Evolutionary conservation across 768 basidiomycete genomes (phyloP).

Genomic region (Boletus rex-veris): DNA sequence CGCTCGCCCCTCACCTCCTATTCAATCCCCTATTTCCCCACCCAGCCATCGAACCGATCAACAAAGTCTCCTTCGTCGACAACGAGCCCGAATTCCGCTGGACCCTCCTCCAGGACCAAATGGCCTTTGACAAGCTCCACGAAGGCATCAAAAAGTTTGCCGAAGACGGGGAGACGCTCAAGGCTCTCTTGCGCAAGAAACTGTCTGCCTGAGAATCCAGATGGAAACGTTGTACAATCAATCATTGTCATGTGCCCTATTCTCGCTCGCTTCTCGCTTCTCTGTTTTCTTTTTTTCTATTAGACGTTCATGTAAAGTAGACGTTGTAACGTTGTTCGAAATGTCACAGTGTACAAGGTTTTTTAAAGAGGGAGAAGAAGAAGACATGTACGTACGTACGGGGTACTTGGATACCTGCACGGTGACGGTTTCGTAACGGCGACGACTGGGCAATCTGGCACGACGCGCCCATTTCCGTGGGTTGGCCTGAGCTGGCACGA

Average conservation of each 20-base stretch:
- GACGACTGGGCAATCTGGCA: no score
- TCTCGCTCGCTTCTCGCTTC: no score
- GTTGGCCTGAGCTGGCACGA: no score
- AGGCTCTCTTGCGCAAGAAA: constrained; percentile 72
- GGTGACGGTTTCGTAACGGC: no score
- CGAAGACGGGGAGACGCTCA: constrained; percentile 89
- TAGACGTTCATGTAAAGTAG: not conserved
- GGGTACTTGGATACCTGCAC: no score
- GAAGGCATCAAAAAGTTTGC: constrained; percentile 99
- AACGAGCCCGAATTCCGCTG: constrained; percentile 97
- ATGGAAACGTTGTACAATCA: no score
- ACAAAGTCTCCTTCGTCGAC: constrained; percentile 84
- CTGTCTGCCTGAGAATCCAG: constrained; percentile 29
- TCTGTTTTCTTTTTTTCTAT: not conserved
- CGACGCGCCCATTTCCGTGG: no score
- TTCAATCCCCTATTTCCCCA: not conserved
- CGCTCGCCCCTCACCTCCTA: not conserved
- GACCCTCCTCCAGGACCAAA: constrained; percentile 85
- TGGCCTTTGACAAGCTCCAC: constrained; percentile 99
- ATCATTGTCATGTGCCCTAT: no score
- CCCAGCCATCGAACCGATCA: constrained; percentile 51
- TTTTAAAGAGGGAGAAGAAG: not conserved
- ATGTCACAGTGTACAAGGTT: no score
- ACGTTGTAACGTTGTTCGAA: no score
- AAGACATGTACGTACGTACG: no score